These are phyloP conservation scores for Ceratocystis albifundus DNA, from an alignment of 2,329 filamentous ascomycete species.

Conservation along the genomic window DNA sequence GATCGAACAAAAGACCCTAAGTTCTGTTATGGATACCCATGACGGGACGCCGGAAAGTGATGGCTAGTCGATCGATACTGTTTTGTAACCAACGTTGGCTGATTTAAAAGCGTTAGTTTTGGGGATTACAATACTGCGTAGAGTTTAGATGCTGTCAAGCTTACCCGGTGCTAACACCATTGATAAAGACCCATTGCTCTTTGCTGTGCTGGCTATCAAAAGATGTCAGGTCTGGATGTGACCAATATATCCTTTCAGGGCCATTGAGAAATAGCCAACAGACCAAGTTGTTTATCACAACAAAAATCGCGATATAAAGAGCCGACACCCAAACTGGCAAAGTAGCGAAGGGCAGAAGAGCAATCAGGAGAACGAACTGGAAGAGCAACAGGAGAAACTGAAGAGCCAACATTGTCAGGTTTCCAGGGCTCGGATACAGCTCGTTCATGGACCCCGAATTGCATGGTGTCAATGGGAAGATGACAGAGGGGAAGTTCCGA, in stretches of 20 bases:
- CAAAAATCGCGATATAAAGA: slow-evolving; percentile 34
- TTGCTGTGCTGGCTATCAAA: slow-evolving; percentile 40
- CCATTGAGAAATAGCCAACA: slow-evolving; percentile 44
- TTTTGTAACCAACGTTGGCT: slow-evolving; percentile 55
- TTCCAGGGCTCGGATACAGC: slow-evolving; percentile 46
- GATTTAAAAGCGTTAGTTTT: slow-evolving; percentile 23
- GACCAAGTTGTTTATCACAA: slow-evolving; percentile 41
- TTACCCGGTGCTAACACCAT: slow-evolving; percentile 55
- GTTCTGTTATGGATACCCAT: slow-evolving; percentile 67
- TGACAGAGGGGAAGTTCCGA: slow-evolving; percentile 48
- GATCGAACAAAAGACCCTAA: slow-evolving; percentile 61
- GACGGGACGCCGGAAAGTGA: slow-evolving; percentile 60
- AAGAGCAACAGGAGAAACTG: slow-evolving; percentile 48
- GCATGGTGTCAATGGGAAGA: slow-evolving; percentile 46
- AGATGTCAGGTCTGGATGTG: slow-evolving; percentile 43
- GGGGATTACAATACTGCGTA: neutral
- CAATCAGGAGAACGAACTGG: slow-evolving; percentile 50
- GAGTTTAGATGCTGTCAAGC: slow-evolving; percentile 25
- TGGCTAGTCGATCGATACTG: slow-evolving; percentile 58
- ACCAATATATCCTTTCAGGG: slow-evolving; percentile 37
- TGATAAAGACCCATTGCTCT: slow-evolving; percentile 72
- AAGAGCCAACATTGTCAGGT: slow-evolving; percentile 45
- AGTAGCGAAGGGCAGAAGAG: slow-evolving; percentile 41
- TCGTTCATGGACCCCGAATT: slow-evolving; percentile 50
- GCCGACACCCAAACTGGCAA: slow-evolving; percentile 40